Percentiles rank a stretch among this genome's conserved stretches.
phyloP scores from a whole-genome alignment of 805 yeast genomes.

The Pichia paraexigua region DNA sequence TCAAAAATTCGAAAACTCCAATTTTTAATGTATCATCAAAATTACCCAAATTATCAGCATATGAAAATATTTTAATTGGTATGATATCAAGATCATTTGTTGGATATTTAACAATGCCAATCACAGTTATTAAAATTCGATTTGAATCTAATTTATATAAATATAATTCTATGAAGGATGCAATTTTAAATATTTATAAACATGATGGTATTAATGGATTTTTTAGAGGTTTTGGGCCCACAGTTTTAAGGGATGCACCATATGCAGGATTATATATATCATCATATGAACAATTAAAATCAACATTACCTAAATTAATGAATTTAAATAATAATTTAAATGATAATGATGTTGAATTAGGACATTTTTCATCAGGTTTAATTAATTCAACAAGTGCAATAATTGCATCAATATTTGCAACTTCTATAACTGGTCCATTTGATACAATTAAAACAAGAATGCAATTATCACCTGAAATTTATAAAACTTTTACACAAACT shows the following conservation, averaged over 20 bases:
- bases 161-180: conserved; percentile 57
- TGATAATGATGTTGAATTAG: conserved; percentile 7
- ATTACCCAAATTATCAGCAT: conserved; percentile 64
- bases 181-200: conserved; percentile 46
- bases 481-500: conserved; percentile 36
- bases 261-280: conserved; percentile 90
- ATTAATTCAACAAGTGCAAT: conserved; percentile 75
- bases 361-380: conserved; percentile 32
- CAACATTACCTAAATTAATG: conserved; percentile 37
- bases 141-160: conserved; percentile 75
- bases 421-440: conserved; percentile 87
- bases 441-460: conserved; percentile 90
- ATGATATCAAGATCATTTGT: conserved; percentile 71
- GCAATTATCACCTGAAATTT: conserved; percentile 56
- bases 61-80: conserved; percentile 70
- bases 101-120: conserved; percentile 89
- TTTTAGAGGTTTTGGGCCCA: conserved; percentile 81
- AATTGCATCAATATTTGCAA: conserved; percentile 68
- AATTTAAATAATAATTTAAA: conserved; percentile 11
- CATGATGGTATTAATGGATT: conserved; percentile 58
- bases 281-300: conserved; percentile 72
- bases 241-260: conserved; percentile 87
- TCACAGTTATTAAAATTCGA: conserved; percentile 83
- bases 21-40: conserved; percentile 26
- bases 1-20: conserved; percentile 10